These are phyloP conservation scores for Gypsophila paniculata DNA, from an alignment of 179 eudicot species.

Conservation along the genomic window DNA sequence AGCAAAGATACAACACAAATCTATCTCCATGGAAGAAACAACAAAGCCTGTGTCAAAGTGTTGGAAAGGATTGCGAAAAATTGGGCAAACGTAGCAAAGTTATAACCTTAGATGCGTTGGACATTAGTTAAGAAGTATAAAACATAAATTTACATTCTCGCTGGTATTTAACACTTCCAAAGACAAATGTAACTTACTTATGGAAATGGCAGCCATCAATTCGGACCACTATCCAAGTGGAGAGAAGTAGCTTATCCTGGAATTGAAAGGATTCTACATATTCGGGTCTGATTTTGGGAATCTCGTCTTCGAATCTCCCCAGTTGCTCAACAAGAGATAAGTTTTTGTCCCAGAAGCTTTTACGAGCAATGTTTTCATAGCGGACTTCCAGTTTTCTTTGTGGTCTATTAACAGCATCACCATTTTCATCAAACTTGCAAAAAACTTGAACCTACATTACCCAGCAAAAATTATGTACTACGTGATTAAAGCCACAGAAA, in stretches of 20 bases:
- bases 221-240: conserved; percentile 87
- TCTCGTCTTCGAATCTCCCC: conserved; percentile 48
- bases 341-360: conserved; percentile 71
- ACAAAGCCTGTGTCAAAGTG: background rate
- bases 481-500: background rate
- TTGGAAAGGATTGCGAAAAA: background rate
- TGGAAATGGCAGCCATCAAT: conserved; percentile 91
- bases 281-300: conserved; percentile 51
- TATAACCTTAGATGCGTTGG: background rate
- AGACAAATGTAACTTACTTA: conserved; percentile 38
- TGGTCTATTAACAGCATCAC: conserved; percentile 52
- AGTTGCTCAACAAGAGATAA: conserved; percentile 51
- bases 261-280: conserved; percentile 57
- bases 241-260: conserved; percentile 52
- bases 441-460: conserved; percentile 54
- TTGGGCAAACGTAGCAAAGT: background rate
- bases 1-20: background rate
- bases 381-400: conserved; percentile 49
- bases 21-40: conserved; percentile 2
- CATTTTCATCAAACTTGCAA: conserved; percentile 54
- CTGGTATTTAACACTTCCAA: background rate
- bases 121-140: background rate
- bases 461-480: background rate
- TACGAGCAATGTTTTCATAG: conserved; percentile 59
- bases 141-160: background rate